phyloP scores from a whole-genome alignment of 2,329 filamentous ascomycete genomes.

The Aspergillus transmontanensis region DNA sequence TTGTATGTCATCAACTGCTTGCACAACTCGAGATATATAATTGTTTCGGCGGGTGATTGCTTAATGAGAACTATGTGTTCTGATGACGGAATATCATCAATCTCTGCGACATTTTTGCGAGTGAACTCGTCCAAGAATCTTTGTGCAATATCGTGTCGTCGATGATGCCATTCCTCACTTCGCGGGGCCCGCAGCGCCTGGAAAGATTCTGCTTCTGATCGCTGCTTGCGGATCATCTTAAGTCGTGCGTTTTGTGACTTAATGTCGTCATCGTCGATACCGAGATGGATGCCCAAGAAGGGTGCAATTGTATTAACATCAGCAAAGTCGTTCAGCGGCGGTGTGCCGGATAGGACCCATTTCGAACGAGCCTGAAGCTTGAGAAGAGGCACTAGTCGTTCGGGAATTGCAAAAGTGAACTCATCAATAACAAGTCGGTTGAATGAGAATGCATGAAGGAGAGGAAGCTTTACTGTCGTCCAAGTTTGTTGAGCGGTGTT shows the following conservation, averaged over 20 bases:
- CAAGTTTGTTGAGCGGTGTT: slow-evolving; percentile 18
- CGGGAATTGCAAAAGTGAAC: slow-evolving; percentile 58
- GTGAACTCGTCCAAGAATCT: slow-evolving; percentile 58
- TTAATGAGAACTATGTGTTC: slow-evolving; percentile 49
- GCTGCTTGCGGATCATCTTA: slow-evolving; percentile 29
- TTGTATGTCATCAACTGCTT: slow-evolving; percentile 55
- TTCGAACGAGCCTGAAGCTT: slow-evolving; percentile 54
- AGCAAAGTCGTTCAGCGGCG: slow-evolving; percentile 58
- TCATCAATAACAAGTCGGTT: slow-evolving; percentile 66
- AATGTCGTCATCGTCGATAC: slow-evolving; percentile 54
- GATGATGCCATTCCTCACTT: slow-evolving; percentile 55
- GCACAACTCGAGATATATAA: slow-evolving; percentile 58
- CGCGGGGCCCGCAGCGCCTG: slow-evolving; percentile 52
- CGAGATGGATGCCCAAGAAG: slow-evolving; percentile 59
- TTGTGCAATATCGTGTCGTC: slow-evolving; percentile 56
- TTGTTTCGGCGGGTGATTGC: slow-evolving; percentile 52
- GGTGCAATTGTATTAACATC: slow-evolving; percentile 62
- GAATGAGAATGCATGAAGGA: slow-evolving; percentile 64
- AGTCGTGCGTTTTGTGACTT: slow-evolving; percentile 51
- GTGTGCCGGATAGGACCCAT: slow-evolving; percentile 68
- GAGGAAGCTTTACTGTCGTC: slow-evolving; percentile 32
- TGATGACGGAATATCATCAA: slow-evolving; percentile 48
- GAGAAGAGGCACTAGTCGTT: slow-evolving; percentile 47
- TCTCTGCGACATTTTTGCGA: slow-evolving; percentile 49
- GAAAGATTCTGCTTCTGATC: slow-evolving; percentile 57